Conservation (phyloP, 306 rosid genomes). For the Erythrophleum fordii region DNA sequence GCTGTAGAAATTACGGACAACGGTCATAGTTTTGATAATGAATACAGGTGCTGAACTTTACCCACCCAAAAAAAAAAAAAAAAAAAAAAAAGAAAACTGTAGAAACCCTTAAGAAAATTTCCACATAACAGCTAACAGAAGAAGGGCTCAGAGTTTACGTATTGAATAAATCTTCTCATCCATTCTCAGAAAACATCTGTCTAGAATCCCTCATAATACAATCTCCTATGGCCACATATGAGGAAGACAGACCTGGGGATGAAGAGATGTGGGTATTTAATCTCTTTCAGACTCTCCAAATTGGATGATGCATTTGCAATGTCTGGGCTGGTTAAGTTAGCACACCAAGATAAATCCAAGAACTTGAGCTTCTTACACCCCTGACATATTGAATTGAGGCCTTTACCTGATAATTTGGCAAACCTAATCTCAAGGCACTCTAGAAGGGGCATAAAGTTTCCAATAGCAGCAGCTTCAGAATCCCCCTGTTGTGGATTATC, state of each 20-base stretch:
- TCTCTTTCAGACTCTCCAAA: slow-evolving; percentile 53
- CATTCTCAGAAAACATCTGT: slow-evolving; percentile 73
- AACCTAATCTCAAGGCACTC: slow-evolving; percentile 67
- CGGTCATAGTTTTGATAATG: not conserved
- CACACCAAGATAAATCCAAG: slow-evolving; percentile 85
- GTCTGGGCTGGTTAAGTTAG: slow-evolving; percentile 74
- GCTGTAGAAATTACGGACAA: slow-evolving; percentile 17
- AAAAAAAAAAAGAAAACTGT: not conserved
- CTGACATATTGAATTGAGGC: slow-evolving; percentile 56
- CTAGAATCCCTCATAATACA: slow-evolving; percentile 89
- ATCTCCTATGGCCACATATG: slow-evolving; percentile 76
- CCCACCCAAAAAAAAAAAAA: too few species aligned
- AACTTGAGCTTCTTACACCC: slow-evolving; percentile 75
- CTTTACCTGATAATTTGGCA: slow-evolving; percentile 53
- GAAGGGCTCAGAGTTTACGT: slow-evolving; percentile 19
- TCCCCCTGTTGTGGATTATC: slow-evolving; percentile 87
- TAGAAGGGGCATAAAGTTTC: slow-evolving; percentile 71
- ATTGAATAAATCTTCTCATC: slow-evolving; percentile 17
- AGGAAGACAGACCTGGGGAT: slow-evolving; percentile 55
- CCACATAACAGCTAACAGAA: slow-evolving; percentile 27
- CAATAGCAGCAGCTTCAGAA: slow-evolving; percentile 82
- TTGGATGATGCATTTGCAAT: slow-evolving; percentile 61
- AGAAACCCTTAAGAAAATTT: slow-evolving; percentile 26
- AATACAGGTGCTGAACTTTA: not conserved
- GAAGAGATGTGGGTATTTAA: slow-evolving; percentile 57